Evolutionary conservation across 2,329 filamentous ascomycete genomes (phyloP).

Genomic region (Fusarium brevicatenulatum): DNA sequence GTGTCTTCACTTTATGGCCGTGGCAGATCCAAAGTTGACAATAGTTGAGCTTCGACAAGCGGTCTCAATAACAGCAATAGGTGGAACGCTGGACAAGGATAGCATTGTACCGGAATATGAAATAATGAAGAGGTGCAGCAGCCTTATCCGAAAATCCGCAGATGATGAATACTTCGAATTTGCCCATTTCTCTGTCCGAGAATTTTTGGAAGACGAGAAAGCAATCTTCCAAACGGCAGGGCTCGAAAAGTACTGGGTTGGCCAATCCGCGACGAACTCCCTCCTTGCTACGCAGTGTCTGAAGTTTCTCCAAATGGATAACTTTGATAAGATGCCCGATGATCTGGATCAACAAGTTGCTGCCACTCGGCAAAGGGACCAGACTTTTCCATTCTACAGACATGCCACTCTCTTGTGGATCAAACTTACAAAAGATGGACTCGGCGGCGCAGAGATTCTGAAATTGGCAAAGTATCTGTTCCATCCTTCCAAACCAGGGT

Average conservation of each 20-base stretch:
- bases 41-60: slow-evolving; percentile 1
- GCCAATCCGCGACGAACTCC: fast-evolving
- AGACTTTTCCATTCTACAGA: slow-evolving; percentile 1
- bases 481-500: neutral
- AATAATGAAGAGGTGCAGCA: slow-evolving; percentile 9
- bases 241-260: neutral
- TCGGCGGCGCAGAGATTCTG: neutral
- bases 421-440: neutral
- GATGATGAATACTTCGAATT: neutral
- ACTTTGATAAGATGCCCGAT: neutral
- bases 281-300: slow-evolving; percentile 12
- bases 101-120: slow-evolving; percentile 13
- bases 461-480: neutral
- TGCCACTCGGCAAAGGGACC: neutral
- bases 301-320: slow-evolving; percentile 5
- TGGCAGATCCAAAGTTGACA: fast-evolving
- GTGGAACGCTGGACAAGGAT: neutral
- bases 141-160: slow-evolving; percentile 2
- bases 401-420: slow-evolving; percentile 1
- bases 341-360: neutral
- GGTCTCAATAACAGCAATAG: neutral
- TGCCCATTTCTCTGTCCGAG: slow-evolving; percentile 30
- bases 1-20: slow-evolving; percentile 11
- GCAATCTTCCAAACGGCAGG: neutral
- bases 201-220: slow-evolving; percentile 8